A percentile compares a stretch with the other conserved stretches of the same genome.
Conservation (phyloP, 225 moss, liverwort and hornwort species). For the Takakia lepidozioides region DNA sequence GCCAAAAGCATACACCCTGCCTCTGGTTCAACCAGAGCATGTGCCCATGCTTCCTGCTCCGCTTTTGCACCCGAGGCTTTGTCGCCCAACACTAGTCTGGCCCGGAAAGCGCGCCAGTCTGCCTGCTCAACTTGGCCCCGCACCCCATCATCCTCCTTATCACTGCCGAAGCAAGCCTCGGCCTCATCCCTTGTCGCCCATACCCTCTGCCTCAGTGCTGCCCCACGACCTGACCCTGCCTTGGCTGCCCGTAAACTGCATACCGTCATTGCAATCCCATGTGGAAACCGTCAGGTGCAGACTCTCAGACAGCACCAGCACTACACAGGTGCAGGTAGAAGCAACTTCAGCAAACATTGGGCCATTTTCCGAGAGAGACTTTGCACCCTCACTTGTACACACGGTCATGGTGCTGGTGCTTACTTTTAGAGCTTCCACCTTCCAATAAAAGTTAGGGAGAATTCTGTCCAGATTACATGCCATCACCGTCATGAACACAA, state of each 20-base stretch:
- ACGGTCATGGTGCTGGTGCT: too few relatives aligned
- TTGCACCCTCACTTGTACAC: too few relatives aligned
- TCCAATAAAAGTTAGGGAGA: too few relatives aligned
- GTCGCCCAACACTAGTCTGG: slow-evolving; percentile 57
- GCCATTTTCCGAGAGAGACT: too few relatives aligned
- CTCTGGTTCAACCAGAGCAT: slow-evolving; percentile 66
- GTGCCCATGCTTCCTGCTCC: slow-evolving; percentile 59
- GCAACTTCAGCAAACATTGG: too few relatives aligned
- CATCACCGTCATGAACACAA: too few relatives aligned
- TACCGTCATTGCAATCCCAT: neutral
- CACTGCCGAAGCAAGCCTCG: slow-evolving; percentile 18
- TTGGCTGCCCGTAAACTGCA: slow-evolving; percentile 22
- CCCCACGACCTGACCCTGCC: slow-evolving; percentile 3
- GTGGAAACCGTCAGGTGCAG: too few relatives aligned
- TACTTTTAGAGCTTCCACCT: too few relatives aligned
- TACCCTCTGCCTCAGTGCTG: slow-evolving; percentile 2
- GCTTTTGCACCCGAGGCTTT: slow-evolving; percentile 29
- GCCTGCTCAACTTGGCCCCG: slow-evolving; percentile 46
- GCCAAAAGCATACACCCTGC: slow-evolving; percentile 70
- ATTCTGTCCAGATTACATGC: too few relatives aligned
- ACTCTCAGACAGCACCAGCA: too few relatives aligned
- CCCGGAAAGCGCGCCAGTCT: slow-evolving; percentile 83
- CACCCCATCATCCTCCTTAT: slow-evolving; percentile 40
- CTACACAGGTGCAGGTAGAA: too few relatives aligned
- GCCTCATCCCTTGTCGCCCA: slow-evolving; percentile 17